Percentiles rank a stretch among this genome's conserved stretches.
Conservation (phyloP, 2,329 filamentous ascomycete species). For the Elsinoe fawcettii region DNA sequence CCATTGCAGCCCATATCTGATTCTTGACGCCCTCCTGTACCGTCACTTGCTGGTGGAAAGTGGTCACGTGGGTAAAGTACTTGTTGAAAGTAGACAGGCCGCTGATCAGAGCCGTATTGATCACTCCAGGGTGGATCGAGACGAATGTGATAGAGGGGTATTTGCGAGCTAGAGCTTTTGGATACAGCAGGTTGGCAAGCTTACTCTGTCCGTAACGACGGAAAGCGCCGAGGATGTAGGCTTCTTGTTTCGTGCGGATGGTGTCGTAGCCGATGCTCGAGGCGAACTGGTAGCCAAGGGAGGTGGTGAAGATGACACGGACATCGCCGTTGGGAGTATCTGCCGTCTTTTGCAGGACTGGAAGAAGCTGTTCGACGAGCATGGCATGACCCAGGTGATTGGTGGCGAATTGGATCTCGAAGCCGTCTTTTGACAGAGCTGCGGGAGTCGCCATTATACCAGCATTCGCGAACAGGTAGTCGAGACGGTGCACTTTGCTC, state of each 20-base stretch:
- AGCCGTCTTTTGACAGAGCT: conserved; percentile 40
- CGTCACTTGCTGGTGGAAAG: conserved; percentile 7
- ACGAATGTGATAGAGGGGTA: conserved; percentile 38
- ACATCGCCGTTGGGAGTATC: conserved; percentile 34
- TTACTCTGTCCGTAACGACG: conserved; percentile 43
- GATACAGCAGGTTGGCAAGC: conserved; percentile 43
- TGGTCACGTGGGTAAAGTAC: not conserved
- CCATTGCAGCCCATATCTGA: conserved; percentile 25
- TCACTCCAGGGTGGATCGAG: conserved; percentile 37
- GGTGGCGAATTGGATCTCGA: conserved; percentile 44
- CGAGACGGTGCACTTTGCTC: conserved; percentile 32
- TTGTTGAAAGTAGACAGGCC: conserved; percentile 27
- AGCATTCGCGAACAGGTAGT: conserved; percentile 41
- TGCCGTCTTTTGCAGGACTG: conserved; percentile 34
- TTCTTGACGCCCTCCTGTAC: conserved; percentile 24
- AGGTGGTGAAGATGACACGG: conserved; percentile 36
- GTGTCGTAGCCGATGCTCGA: conserved; percentile 25
- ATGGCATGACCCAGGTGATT: conserved; percentile 46
- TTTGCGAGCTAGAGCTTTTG: conserved; percentile 34
- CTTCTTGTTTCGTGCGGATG: conserved; percentile 26
- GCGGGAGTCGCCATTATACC: conserved; percentile 34
- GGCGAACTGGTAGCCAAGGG: conserved; percentile 25
- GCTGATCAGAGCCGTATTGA: conserved; percentile 32
- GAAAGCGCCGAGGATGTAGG: conserved; percentile 7
- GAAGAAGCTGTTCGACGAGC: conserved; percentile 32